These are phyloP conservation scores for Populus euphratica DNA, from an alignment of 345 rosid genomes.

Conservation along the genomic window DNA sequence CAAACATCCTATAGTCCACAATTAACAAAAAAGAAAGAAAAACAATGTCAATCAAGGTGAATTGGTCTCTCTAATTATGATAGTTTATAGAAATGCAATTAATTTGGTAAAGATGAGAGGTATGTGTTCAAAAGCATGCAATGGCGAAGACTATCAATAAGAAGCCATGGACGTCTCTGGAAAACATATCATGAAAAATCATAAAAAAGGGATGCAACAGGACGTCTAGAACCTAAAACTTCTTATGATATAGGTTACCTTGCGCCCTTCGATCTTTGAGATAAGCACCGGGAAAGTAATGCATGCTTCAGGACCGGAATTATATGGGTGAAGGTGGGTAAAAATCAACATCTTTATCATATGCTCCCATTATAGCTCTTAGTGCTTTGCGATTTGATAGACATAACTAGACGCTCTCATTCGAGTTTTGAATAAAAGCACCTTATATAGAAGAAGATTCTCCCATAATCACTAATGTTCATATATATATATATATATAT, in stretches of 20 bases:
- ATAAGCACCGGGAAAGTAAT: no score
- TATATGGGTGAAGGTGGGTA: no score
- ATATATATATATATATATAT: background rate
- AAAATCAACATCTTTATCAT: no score
- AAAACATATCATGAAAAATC: no score
- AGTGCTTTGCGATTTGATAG: conserved; percentile 7
- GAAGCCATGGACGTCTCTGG: background rate
- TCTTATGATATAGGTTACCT: no score
- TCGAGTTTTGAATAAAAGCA: conserved; percentile 7
- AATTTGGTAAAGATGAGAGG: background rate
- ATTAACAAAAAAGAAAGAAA: no score
- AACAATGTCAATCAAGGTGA: background rate
- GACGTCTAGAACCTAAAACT: background rate
- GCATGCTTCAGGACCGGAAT: no score
- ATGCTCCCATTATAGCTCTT: background rate
- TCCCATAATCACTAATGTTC: background rate
- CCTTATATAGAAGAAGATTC: background rate
- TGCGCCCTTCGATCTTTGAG: no score
- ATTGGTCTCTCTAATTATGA: background rate
- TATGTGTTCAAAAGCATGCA: background rate
- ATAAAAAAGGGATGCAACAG: background rate
- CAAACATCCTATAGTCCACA: no score
- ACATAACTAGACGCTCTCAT: background rate
- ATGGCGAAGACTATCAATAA: background rate
- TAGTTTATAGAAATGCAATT: background rate